phyloP scores from a whole-genome alignment of 1,139 yeast species.

The Saccharomyces hybrid region DNA sequence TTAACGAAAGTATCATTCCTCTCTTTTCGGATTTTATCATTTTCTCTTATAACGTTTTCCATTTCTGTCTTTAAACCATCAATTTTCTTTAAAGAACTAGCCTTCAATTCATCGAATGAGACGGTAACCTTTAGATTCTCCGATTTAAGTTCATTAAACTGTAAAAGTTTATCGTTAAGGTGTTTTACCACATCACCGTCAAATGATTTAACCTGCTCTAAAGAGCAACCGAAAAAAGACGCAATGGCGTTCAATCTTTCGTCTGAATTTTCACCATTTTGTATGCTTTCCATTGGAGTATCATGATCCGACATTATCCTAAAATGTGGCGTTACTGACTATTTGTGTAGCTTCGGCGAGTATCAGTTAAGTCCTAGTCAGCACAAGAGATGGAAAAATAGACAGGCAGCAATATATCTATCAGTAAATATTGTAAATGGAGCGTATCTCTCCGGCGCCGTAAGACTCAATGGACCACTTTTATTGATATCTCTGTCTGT shows the following conservation, averaged over 20 bases:
- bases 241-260: background rate
- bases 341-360: background rate
- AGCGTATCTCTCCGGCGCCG: background rate
- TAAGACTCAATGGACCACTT: background rate
- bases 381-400: background rate
- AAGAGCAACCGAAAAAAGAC: background rate
- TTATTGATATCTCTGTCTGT: background rate
- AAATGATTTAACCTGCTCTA: background rate
- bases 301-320: background rate
- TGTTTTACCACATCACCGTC: background rate
- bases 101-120: conserved; percentile 46
- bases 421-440: background rate
- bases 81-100: conserved; percentile 29
- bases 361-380: background rate
- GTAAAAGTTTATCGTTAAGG: background rate
- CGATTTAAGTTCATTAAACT: conserved; percentile 8
- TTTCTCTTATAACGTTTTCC: conserved; percentile 32
- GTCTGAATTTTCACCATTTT: background rate
- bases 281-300: background rate
- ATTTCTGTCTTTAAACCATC: conserved; percentile 45
- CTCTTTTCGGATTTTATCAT: conserved; percentile 3
- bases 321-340: background rate
- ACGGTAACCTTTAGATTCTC: conserved; percentile 25
- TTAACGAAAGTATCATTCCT: conserved; percentile 2
- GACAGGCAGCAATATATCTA: background rate